Evolutionary conservation across 805 yeast species (phyloP).

Genomic region (fission yeast (Schizosaccharomyces pombe)): DNA sequence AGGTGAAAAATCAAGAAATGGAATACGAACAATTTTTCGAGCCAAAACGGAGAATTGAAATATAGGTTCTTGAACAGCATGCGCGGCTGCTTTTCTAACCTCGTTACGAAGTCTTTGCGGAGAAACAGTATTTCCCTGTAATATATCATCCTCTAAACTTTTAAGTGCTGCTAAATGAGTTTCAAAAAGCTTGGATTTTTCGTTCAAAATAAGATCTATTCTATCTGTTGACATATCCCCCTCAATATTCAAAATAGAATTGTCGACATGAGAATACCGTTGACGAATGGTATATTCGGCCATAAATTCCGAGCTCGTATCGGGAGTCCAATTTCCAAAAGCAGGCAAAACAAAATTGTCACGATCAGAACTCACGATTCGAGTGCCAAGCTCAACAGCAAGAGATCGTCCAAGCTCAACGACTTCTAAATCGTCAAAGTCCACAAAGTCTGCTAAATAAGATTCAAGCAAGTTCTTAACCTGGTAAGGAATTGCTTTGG

Average conservation of each 20-base stretch:
- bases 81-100: constrained; percentile 7
- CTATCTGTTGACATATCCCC: neutral
- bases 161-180: neutral
- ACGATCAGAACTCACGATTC: constrained; percentile 39
- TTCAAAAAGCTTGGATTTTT: neutral
- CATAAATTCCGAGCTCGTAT: constrained; percentile 45
- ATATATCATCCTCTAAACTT: neutral
- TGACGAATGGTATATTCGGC: constrained; percentile 54
- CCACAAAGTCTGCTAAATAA: constrained; percentile 32
- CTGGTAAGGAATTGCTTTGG: constrained; percentile 43
- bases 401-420: constrained; percentile 67
- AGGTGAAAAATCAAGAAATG: constrained; percentile 43
- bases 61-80: constrained; percentile 3
- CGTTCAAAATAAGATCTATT: neutral
- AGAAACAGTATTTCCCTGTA: constrained; percentile 7
- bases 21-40: constrained; percentile 21
- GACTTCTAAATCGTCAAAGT: constrained; percentile 18
- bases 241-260: neutral
- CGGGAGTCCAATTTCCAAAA: constrained; percentile 19
- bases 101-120: constrained; percentile 17
- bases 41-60: neutral
- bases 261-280: constrained; percentile 7
- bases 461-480: constrained; percentile 56
- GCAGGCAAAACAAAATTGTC: constrained; percentile 30
- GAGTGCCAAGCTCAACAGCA: constrained; percentile 73